Evolutionary conservation across 2,329 filamentous ascomycete species (phyloP).

Genomic region (Drechslerella dactyloides): DNA sequence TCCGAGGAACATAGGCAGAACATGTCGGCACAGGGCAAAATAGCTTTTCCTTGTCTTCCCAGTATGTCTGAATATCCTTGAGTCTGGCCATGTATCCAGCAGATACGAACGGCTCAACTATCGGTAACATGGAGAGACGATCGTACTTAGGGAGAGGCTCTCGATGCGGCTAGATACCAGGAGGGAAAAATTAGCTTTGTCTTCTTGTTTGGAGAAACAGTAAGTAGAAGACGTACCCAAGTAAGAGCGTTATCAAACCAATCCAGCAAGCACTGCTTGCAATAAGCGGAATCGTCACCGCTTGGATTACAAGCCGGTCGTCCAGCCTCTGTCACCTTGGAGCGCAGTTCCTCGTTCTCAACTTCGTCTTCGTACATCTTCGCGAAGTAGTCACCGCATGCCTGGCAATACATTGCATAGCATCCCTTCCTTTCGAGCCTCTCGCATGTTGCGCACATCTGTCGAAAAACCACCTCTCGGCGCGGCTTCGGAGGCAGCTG

Average conservation of each 20-base stretch:
- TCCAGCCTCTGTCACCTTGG: conserved; percentile 16
- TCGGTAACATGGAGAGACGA: conserved; percentile 18
- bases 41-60: conserved; percentile 41
- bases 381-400: conserved; percentile 30
- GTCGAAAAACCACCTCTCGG: conserved; percentile 16
- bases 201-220: not conserved
- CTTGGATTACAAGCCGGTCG: conserved; percentile 35
- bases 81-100: conserved; percentile 22
- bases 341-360: conserved; percentile 26
- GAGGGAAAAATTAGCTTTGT: conserved; percentile 9
- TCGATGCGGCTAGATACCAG: conserved; percentile 29
- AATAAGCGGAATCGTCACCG: conserved; percentile 28
- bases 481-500: conserved; percentile 2
- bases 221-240: conserved; percentile 20
- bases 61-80: conserved; percentile 35
- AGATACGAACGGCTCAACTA: conserved; percentile 30
- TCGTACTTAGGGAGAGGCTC: conserved; percentile 29
- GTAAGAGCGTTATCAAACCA: conserved; percentile 40
- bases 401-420: conserved; percentile 11
- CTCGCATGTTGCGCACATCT: conserved; percentile 16
- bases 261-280: conserved; percentile 35
- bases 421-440: conserved; percentile 5
- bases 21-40: conserved; percentile 41
- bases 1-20: conserved; percentile 26
- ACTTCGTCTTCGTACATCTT: conserved; percentile 32